Evolutionary conservation across 2,329 filamentous ascomycete genomes (phyloP).

Genomic region (Pseudogymnoascus pannorum): DNA sequence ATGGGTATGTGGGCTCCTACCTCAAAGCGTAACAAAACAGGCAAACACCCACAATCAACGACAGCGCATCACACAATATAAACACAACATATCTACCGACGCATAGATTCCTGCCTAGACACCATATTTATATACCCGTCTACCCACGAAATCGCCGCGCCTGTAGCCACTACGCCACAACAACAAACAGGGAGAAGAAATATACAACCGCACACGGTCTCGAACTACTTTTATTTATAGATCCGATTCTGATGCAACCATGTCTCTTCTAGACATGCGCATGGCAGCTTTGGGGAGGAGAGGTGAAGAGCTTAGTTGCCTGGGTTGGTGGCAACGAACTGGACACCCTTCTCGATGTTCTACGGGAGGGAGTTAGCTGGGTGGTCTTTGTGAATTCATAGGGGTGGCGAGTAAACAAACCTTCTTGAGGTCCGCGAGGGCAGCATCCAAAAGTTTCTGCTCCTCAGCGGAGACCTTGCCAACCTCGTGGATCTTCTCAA

Average conservation of each 20-base stretch:
- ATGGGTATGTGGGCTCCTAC: not conserved
- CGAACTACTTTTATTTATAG: slow-evolving; percentile 1
- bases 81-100: not conserved
- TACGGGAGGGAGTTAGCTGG: slow-evolving; percentile 33
- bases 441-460: slow-evolving; percentile 81
- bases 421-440: slow-evolving; percentile 75
- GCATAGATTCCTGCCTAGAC: slow-evolving; percentile 8
- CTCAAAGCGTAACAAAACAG: not conserved
- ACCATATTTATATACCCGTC: slow-evolving; percentile 8
- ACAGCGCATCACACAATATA: not conserved
- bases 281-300: not conserved
- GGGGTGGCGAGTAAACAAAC: slow-evolving; percentile 15
- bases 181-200: slow-evolving; percentile 2
- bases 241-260: not conserved
- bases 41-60: not conserved
- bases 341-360: slow-evolving; percentile 89
- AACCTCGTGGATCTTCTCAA: slow-evolving; percentile 84
- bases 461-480: slow-evolving; percentile 79
- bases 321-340: slow-evolving; percentile 53
- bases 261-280: slow-evolving; percentile 8
- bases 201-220: slow-evolving; percentile 5
- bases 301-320: slow-evolving; percentile 40
- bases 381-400: not conserved
- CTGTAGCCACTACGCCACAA: not conserved
- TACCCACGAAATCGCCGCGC: slow-evolving; percentile 3